A percentile compares a stretch with the other conserved stretches of the same genome.
Conservation (phyloP, 352 stramenopile genomes). For the Globisporangium barbulae region DNA sequence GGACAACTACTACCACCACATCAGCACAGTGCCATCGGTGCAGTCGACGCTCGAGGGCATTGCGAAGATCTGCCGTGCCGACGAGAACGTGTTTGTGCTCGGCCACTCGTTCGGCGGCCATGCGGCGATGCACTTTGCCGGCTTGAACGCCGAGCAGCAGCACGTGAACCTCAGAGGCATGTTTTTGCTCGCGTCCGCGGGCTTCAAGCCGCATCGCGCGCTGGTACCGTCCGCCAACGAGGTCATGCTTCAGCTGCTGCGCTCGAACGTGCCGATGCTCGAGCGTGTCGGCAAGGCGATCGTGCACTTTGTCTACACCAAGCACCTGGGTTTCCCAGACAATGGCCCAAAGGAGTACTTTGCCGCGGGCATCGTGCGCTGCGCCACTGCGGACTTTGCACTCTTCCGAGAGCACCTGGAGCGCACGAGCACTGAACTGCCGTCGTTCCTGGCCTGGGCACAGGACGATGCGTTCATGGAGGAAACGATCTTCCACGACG, state of each 20-base stretch:
- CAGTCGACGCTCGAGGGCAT: slow-evolving; percentile 44
- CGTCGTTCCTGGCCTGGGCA: slow-evolving; percentile 55
- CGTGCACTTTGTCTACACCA: slow-evolving; percentile 33
- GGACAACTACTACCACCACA: slow-evolving; percentile 40
- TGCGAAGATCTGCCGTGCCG: slow-evolving; percentile 24
- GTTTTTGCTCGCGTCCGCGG: slow-evolving; percentile 45
- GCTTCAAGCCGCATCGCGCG: slow-evolving; percentile 45
- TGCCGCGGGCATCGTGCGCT: slow-evolving; percentile 49
- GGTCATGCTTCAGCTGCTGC: slow-evolving; percentile 24
- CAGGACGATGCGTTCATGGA: slow-evolving; percentile 62
- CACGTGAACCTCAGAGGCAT: slow-evolving; percentile 42
- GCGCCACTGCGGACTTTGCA: slow-evolving; percentile 45
- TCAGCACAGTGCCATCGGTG: slow-evolving; percentile 31
- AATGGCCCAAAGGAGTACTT: slow-evolving; percentile 45
- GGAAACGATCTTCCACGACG: slow-evolving; percentile 42
- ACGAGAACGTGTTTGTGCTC: slow-evolving; percentile 14
- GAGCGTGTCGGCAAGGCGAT: slow-evolving; percentile 10
- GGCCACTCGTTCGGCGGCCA: slow-evolving; percentile 16
- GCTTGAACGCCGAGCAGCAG: slow-evolving; percentile 27
- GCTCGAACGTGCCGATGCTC: slow-evolving; percentile 16
- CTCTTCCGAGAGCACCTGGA: slow-evolving; percentile 32
- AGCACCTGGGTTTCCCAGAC: slow-evolving; percentile 43
- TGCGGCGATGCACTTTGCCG: slow-evolving; percentile 45
- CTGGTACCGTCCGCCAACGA: slow-evolving; percentile 19
- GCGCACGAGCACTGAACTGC: slow-evolving; percentile 23